These are phyloP conservation scores for Lentinula guzmanii DNA, from an alignment of 768 basidiomycete genomes.

Conservation along the genomic window DNA sequence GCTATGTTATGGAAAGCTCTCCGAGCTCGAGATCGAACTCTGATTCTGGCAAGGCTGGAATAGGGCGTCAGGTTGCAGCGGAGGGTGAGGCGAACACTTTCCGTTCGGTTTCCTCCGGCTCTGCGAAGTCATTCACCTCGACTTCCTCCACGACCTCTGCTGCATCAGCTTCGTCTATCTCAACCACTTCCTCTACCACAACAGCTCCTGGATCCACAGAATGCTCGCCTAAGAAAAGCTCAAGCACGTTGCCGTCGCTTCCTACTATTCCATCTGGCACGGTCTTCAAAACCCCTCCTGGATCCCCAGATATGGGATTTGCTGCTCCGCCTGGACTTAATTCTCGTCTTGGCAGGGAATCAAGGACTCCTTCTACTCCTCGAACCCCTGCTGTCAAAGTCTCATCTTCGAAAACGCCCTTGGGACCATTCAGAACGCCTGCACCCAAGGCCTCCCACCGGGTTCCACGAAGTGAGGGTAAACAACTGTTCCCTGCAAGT, in stretches of 20 bases:
- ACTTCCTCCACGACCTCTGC: constrained; percentile 28
- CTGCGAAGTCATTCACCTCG: constrained; percentile 4
- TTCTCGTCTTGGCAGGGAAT: neutral
- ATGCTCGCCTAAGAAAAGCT: constrained; percentile 38
- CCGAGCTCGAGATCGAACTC: neutral
- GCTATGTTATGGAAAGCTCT: neutral
- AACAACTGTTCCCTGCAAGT: neutral
- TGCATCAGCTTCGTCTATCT: constrained; percentile 28
- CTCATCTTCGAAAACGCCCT: constrained; percentile 15
- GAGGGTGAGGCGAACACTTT: neutral
- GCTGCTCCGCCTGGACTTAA: constrained; percentile 8
- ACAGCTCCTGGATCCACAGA: constrained; percentile 19
- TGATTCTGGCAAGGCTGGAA: neutral
- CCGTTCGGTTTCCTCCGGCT: constrained; percentile 1
- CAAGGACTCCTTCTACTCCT: neutral
- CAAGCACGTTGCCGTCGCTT: constrained; percentile 14
- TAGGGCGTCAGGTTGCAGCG: neutral
- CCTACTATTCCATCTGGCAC: constrained; percentile 19
- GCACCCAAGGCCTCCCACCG: constrained; percentile 9
- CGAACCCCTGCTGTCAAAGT: neutral
- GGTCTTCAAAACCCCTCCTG: constrained; percentile 17
- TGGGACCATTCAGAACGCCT: neutral
- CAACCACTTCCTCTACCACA: constrained; percentile 34
- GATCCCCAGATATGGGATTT: constrained; percentile 7
- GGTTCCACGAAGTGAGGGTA: constrained; percentile 2